Evolutionary conservation across 495 filamentous ascomycete genomes (phyloP), one percentile per base, ranked within the genome.

Genomic region (Elaphomyces granulatus): DNA sequence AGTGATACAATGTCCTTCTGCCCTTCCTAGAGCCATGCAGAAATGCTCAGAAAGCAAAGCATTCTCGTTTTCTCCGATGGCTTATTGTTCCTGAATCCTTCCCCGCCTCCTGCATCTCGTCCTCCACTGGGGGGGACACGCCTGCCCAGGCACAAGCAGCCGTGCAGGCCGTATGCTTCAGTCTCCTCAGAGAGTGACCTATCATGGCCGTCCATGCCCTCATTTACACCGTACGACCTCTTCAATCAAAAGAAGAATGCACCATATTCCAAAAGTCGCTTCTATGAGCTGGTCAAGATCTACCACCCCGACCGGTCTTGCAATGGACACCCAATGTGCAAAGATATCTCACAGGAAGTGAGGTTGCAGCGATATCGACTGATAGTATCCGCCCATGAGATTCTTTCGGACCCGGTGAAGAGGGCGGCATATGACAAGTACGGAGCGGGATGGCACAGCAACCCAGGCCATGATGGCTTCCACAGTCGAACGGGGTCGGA

Each of bases 231-330:
- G 0, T 96, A 98, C 56, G 83, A 98, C 46, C 82, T 98, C 47
- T 75, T 96, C 46, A 64, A 75, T 34, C 66, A 77, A 42, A 61
- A 68, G 20, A 71, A 61, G 44, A 63, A 54, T 18, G 72, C 73
- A 14, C 71, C 77, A 12, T 98, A 98, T 54, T 78, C 72, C 45
- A 96, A 96, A 59, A 50, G 59, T 12, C 71, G 78, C 20, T 98
- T 83, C 68, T 86, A 87, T 55, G 74, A 92, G 46, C 71, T 98
- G 20, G 87, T 93, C 26, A 96, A 94, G 63, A 63, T 93, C 36
- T 98, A 98, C 59, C 90, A 98, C 49, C 90, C 90, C 0, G 90
- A 98, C 60, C 77, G 74, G 16, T 64, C 71, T 32, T 60, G 56
- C 19, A 63, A 71, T 20, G 58, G 60, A 31, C 66, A 74, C 37